Evolutionary conservation across 495 filamentous ascomycete genomes (phyloP).

Genomic region (Aspergillus funiculosus): DNA sequence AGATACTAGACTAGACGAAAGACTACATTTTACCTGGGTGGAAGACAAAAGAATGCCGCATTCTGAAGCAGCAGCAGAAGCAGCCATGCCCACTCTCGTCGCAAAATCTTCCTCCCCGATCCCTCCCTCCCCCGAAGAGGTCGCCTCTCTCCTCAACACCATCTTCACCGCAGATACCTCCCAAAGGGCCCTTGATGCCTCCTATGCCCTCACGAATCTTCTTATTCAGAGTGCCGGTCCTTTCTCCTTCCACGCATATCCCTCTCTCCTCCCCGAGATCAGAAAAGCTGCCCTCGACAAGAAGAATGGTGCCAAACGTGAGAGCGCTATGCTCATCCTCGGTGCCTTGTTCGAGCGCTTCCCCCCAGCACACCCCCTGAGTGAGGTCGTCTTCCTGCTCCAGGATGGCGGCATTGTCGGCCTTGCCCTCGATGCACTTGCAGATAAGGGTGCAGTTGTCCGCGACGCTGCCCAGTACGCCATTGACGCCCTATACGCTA

Average conservation of each 20-base stretch:
- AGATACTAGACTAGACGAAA: neutral
- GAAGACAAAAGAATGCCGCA: conserved; percentile 67
- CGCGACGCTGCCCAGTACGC: conserved; percentile 91
- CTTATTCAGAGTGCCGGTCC: conserved; percentile 73
- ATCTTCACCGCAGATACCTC: conserved; percentile 80
- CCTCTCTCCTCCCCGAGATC: conserved; percentile 54
- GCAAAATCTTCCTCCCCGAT: conserved; percentile 46
- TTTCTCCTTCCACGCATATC: conserved; percentile 68
- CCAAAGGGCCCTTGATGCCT: conserved; percentile 76
- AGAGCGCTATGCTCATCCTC: conserved; percentile 91
- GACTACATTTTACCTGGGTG: conserved; percentile 1
- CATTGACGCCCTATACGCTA: conserved; percentile 77
- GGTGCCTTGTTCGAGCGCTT: conserved; percentile 90
- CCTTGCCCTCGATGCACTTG: conserved; percentile 73
- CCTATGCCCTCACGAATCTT: conserved; percentile 75
- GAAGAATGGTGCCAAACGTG: conserved; percentile 79
- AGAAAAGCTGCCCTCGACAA: conserved; percentile 90
- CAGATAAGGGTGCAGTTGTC: conserved; percentile 86
- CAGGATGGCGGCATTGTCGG: conserved; percentile 70
- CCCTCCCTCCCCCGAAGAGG: conserved; percentile 65
- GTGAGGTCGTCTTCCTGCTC: conserved; percentile 73
- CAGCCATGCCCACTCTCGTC: conserved; percentile 54
- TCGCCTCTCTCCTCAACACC: conserved; percentile 63
- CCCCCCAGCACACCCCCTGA: conserved; percentile 67
- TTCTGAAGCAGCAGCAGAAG: conserved; percentile 46